Evolutionary conservation across 352 stramenopile species (phyloP).

Genomic region (Peronospora farinosa): DNA sequence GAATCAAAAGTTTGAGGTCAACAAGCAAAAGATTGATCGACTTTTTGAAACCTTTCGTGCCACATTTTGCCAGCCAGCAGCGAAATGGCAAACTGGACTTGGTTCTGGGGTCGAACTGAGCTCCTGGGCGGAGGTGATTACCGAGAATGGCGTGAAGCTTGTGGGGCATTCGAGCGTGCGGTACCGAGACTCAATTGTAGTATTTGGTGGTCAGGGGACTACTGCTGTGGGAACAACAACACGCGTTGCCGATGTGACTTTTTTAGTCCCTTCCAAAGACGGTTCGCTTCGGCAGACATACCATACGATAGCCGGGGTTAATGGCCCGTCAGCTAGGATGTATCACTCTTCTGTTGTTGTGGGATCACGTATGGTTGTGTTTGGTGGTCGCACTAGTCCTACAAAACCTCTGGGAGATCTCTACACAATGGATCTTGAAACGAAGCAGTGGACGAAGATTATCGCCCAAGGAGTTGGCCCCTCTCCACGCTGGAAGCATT

Average conservation of each 20-base stretch:
- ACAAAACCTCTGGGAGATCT: slow-evolving; percentile 65
- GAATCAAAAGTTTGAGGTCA: slow-evolving; percentile 84
- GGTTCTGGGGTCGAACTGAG: slow-evolving; percentile 18
- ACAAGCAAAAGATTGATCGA: slow-evolving; percentile 64
- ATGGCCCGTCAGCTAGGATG: slow-evolving; percentile 52
- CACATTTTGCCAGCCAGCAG: slow-evolving; percentile 33
- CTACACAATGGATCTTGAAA: slow-evolving; percentile 43
- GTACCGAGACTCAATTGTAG: slow-evolving; percentile 36
- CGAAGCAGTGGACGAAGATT: slow-evolving; percentile 40
- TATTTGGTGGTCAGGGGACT: slow-evolving; percentile 67
- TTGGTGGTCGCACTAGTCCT: slow-evolving; percentile 71
- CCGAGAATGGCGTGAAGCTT: slow-evolving; percentile 38
- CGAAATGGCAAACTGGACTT: neutral
- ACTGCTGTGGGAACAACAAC: slow-evolving; percentile 52
- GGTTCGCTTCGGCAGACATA: slow-evolving; percentile 30
- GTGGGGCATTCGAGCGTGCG: slow-evolving; percentile 58
- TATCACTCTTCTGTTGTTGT: slow-evolving; percentile 64
- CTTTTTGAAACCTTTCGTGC: slow-evolving; percentile 52
- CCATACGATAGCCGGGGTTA: slow-evolving; percentile 6
- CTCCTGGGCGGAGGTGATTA: slow-evolving; percentile 18
- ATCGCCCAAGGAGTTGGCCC: slow-evolving; percentile 23
- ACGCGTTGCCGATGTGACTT: slow-evolving; percentile 46
- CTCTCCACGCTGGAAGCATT: slow-evolving; percentile 73
- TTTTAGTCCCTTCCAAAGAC: slow-evolving; percentile 23
- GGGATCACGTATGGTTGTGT: slow-evolving; percentile 58